Base-by-base conservation (phyloP, 192 early-diverging fungal genomes). In the Cetraspora pellucida region DNA sequence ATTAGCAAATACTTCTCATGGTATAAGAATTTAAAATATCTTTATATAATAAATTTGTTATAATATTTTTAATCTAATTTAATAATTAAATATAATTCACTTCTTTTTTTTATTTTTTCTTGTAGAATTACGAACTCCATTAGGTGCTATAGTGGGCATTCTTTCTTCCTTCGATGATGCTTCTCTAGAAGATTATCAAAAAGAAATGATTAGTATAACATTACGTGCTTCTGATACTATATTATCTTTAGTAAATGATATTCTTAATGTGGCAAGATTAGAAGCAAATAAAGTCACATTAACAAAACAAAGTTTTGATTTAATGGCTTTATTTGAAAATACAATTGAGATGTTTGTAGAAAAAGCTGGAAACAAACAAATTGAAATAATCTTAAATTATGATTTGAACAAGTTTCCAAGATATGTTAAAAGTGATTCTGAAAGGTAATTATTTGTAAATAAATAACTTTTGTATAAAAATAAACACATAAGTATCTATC, bases 391-490 rank as follows among this genome's bases (percentile, higher is more conserved):
- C 17, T 83, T 87, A 54, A 8, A 52, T 9, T 71, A 49, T 37
- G 88, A 88, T 44, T 81, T 84, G 0, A 75, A 76, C 21, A 79
- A 86, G 17, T 75, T 87, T 44, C 63, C 81, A 4, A 83, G 87
- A 61, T 44, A 78, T 77, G 14, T 84, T 68, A 65, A 45, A 52
- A 10, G n/a, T 44, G 54, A 11, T 77, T 9, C 72, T 64, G 60
- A 82, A 78, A 64, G 78, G 79, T 58, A 76, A 1, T 64, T 64
- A n/a, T n/a, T n/a, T n/a, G n/a, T 65, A 28, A 28, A 28, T 9
- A 28, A 14, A 4, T n/a, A 16, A 28, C 28, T 9, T 30, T 60
- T 13, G 3, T 5, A 13, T 14, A 60, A 60, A n/a, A 2, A 14
- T 10, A 60, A 37, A 37, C 0, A 37, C 27, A 10, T 11, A 60